Evolutionary conservation across 345 rosid species (phyloP), one percentile per base, ranked within the genome.

Genomic region (Acer saccharum): DNA sequence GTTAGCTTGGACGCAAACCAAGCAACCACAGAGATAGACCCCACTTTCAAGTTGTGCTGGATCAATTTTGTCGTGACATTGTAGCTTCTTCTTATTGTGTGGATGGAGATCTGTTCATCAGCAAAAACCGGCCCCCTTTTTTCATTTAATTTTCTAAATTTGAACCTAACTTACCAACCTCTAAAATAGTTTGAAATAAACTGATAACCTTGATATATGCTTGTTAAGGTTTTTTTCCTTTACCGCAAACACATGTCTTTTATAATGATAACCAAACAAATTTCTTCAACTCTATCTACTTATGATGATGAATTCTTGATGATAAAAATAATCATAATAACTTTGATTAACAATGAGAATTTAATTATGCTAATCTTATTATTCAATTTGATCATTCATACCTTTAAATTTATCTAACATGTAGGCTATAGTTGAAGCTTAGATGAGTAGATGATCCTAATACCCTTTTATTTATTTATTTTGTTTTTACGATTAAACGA

Each of bases 1-100:
- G 92, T 89, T 86, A 81, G 85, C 74, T 75, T 78, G 71, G 91
- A 90, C 50, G 79, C 74, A 41, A 83, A 83, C 87, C 76, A 74
- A 21, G 79, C 81, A 87, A 85, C 90, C 74, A 68, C 23, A 39
- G 50, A 61, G 71, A 68, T 74, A 61, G 73, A 68, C 76, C 86
- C 88, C 85, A 73, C 81, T 2, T 17, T 6, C 44, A 65, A 64
- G 61, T 44, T 72, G 65, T 57, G 64, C 17, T 20, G 52, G 62
- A 27, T 27, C 54, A 54, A 55, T 12, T 54, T 67, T 68, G 74
- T 52, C 71, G 62, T 61, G 61, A 8, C 57, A 39, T 48, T 46
- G 72, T 62, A 27, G 71, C 20, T 60, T n/a, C 10, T 27, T 35
- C 39, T 4, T 35, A 4, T 35, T 35, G 6, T 35, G 39, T 35